Base-by-base conservation (phyloP, 495 filamentous ascomycete species). In the Trichoderma asperelloides region DNA sequence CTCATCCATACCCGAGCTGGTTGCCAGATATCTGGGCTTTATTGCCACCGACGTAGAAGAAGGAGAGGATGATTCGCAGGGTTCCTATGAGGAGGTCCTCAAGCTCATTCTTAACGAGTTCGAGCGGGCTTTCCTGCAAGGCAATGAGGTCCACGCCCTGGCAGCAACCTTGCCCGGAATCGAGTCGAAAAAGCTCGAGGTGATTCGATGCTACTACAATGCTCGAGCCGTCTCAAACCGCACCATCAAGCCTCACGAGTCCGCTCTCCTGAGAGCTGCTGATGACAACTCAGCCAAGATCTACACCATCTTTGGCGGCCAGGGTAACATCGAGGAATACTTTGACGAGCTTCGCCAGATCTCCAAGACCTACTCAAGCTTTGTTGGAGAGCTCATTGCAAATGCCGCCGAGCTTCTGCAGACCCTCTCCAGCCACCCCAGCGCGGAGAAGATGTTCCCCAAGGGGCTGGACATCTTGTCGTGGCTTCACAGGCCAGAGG, bases 291-390 rank as follows among this genome's bases (percentile, higher is more conserved):
- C 83, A 41, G 94, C 92, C 8, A 86, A 81, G 66, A 82, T 98
- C 51, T 98, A 96, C 80, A 91, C 87, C 63, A 91, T 99, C 67
- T 97, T 97, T 69, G 96, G 96, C 60, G 96, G 96, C n/a, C 96
- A 99, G 75, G 96, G 96, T 65, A 99, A 98, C 76, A 97, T 98
- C 68, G 93, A 98, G 76, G 96, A 98, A 77, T 99, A 98, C 78
- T 99, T 98, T 74, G 93, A 97, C 66, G 96, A 99, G 78, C 85
- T 99, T 49, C 87, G 94, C 45, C 89, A 94, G 76, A 82, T 98
- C 40, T 96, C 93, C 80, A 85, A 83, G 62, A 96, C 92, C 16
- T 99, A 99, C 76, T 88, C 90, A 2, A 89, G 90, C 2, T 92
- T 98, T 65, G 87, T 98, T 5, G 90, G 92, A 67, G 90, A 95